These are phyloP conservation scores for Dictyostelium firmibasis DNA, from an alignment of 78 protist species.

Conservation along the genomic window DNA sequence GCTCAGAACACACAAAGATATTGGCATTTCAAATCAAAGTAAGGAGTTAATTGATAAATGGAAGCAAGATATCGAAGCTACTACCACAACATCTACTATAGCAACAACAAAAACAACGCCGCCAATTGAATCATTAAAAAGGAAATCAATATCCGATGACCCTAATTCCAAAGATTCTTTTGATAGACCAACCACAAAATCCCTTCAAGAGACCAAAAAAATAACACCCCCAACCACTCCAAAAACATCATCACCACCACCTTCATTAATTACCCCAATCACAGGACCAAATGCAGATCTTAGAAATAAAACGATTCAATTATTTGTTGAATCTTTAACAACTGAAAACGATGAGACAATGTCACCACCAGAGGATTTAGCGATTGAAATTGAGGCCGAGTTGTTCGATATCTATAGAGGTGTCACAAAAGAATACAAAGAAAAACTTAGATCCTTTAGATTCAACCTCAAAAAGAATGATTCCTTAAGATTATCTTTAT, in stretches of 20 bases:
- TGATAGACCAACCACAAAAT: background rate
- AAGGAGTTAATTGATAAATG: constrained; percentile 8
- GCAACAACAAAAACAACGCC: background rate
- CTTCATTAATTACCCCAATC: background rate
- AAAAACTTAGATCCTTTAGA: constrained; percentile 34
- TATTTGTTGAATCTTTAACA: constrained; percentile 10
- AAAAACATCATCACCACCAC: background rate
- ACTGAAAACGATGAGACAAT: background rate
- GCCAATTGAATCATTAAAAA: background rate
- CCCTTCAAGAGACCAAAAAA: background rate
- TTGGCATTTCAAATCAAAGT: background rate
- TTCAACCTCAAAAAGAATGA: constrained; percentile 25
- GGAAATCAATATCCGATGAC: background rate
- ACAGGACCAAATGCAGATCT: background rate
- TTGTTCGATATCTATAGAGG: background rate
- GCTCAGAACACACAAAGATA: constrained; percentile 19
- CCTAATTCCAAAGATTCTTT: too few species aligned
- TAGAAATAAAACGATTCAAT: background rate
- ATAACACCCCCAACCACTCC: background rate
- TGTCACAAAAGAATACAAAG: constrained; percentile 14
- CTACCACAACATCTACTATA: background rate
- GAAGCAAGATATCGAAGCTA: constrained; percentile 4
- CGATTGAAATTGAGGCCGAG: constrained; percentile 1
- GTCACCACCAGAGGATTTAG: constrained; percentile 18
- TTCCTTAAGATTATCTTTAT: background rate